Evolutionary conservation across 2,329 filamentous ascomycete genomes (phyloP), one percentile per base, ranked within the genome.

Genomic region (Sphaerulina populicola): DNA sequence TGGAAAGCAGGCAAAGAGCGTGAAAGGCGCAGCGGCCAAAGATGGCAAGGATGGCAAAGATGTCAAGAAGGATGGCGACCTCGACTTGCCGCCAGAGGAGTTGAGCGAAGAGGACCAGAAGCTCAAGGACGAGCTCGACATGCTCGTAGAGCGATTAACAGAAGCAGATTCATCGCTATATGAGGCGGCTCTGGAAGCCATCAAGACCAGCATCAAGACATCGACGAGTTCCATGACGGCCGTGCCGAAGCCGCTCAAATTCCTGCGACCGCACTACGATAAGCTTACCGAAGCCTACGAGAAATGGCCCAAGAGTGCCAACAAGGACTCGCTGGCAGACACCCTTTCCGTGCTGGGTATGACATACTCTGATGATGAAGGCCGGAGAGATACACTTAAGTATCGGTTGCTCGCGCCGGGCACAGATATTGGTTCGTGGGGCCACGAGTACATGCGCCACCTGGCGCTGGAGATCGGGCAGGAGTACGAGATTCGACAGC

Each of bases 221-320:
- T 95, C 93, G 54, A 98, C 93, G 60, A 97, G 90, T 53, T 98
- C 94, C 41, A 98, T 98, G 93, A 98, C 93, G 44, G 93, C 93
- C 54, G 93, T 98, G 56, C 93, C 94, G 21, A 98, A 98, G 74
- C 93, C 93, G 31, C 79, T 98, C 64, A 98, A 98, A 73, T 98
- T 98, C 71, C 80, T 98, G 58, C 82, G 93, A 74, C 93, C 91
- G 61, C 91, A 98, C 72, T 98, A 97, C 74, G 86, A 94, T 72
- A 82, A 85, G 51, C 77, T 98, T 66, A 85, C 85, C 57, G 86
- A 86, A 69, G 76, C 90, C 27, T 95, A 96, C 74, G 90, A 94
- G 54, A 80, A 85, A 68, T 98, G 94, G 93, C 79, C 85, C 3
- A 78, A 79, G 51, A 82, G 88, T 58, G 81, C 88, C 47, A 82